A percentile compares a stretch with the other conserved stretches of the same genome.
These are phyloP conservation scores for Plasmodium vivax DNA, from an alignment of 169 alveolate genomes.

Conservation along the genomic window DNA sequence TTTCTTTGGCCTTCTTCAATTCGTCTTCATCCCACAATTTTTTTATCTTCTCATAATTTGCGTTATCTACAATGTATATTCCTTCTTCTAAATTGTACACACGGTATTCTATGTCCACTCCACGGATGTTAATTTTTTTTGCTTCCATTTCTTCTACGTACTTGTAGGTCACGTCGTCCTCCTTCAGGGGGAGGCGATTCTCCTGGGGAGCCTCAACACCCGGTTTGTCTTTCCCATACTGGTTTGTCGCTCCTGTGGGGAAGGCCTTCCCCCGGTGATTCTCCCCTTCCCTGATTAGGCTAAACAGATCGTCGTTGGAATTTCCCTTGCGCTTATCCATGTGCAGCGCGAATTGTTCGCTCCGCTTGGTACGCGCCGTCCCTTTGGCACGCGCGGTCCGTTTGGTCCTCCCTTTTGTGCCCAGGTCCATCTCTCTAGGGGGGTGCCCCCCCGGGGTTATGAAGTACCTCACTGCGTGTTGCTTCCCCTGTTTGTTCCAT, in stretches of 20 bases:
- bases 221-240: neutral
- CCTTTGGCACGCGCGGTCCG: neutral
- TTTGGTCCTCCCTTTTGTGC: neutral
- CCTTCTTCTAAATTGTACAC: constrained; percentile 75
- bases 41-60: constrained; percentile 66
- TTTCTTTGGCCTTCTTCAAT: constrained; percentile 38
- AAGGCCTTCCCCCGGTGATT: neutral
- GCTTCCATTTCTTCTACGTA: constrained; percentile 74
- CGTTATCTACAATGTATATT: constrained; percentile 76
- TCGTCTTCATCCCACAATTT: constrained; percentile 74
- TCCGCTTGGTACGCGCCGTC: neutral
- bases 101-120: constrained; percentile 63
- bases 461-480: neutral
- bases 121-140: constrained; percentile 39
- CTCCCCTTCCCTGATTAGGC: neutral
- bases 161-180: constrained; percentile 60
- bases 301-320: neutral
- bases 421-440: neutral
- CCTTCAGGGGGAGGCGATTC: neutral
- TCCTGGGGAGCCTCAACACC: neutral
- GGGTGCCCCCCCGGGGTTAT: neutral
- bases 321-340: neutral
- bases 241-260: neutral
- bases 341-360: neutral
- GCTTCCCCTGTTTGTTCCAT: neutral